phyloP scores from a whole-genome alignment of 352 stramenopile species.

The Phytophthora uliginosa region DNA sequence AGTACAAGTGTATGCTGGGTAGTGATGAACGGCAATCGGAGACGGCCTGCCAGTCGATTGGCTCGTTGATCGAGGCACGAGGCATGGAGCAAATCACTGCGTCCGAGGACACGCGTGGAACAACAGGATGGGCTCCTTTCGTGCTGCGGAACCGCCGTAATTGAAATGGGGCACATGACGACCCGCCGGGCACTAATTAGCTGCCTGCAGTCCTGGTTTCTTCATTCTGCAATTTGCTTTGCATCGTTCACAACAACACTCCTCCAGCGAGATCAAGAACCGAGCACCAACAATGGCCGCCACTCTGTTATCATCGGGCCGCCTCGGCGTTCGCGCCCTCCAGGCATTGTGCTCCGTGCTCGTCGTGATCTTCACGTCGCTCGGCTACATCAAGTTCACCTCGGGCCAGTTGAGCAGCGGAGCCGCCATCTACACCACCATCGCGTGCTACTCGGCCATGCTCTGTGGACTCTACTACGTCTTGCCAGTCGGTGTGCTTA shows the following conservation, averaged over 20 bases:
- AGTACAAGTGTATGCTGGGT: slow-evolving; percentile 31
- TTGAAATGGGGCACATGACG: slow-evolving; percentile 7
- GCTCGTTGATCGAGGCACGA: slow-evolving; percentile 20
- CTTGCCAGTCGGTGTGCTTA: slow-evolving; percentile 34
- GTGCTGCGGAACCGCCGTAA: slow-evolving; percentile 20
- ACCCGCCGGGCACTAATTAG: neutral
- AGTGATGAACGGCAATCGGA: slow-evolving; percentile 19
- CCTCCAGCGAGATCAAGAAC: neutral
- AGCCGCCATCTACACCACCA: slow-evolving; percentile 46
- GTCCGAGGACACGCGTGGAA: slow-evolving; percentile 27
- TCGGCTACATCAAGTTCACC: slow-evolving; percentile 55
- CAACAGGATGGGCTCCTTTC: slow-evolving; percentile 16
- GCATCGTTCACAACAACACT: slow-evolving; percentile 16
- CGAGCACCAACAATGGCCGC: slow-evolving; percentile 13
- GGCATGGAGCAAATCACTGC: slow-evolving; percentile 34
- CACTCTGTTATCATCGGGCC: slow-evolving; percentile 25
- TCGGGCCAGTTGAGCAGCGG: slow-evolving; percentile 48
- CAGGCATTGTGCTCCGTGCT: slow-evolving; percentile 41
- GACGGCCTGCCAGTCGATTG: slow-evolving; percentile 10
- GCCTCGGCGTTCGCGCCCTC: slow-evolving; percentile 36
- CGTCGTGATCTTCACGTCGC: slow-evolving; percentile 57
- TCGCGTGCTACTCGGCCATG: slow-evolving; percentile 54
- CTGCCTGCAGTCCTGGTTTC: slow-evolving; percentile 1
- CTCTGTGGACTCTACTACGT: slow-evolving; percentile 53
- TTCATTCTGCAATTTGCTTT: slow-evolving; percentile 38